phyloP scores from a whole-genome alignment of 257 asterid genomes.

The Solanum microdontum region DNA sequence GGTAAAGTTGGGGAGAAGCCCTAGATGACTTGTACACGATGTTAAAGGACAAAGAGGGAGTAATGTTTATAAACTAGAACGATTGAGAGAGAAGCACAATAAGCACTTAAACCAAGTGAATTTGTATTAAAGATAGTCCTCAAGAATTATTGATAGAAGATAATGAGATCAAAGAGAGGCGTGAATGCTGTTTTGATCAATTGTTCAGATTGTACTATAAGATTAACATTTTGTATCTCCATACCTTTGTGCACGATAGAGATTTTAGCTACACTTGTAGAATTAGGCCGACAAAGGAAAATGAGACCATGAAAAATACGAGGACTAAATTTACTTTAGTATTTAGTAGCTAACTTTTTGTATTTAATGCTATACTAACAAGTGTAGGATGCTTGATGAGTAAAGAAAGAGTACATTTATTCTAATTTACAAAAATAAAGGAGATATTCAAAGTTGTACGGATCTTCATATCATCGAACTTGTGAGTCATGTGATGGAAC shows the following conservation, averaged over 20 bases:
- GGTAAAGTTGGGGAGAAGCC: too few relatives aligned
- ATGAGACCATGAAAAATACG: too few relatives aligned
- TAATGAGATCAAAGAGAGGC: background rate
- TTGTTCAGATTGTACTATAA: background rate
- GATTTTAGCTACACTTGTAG: background rate
- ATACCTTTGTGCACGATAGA: background rate
- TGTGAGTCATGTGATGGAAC: too few relatives aligned
- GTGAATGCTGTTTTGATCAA: background rate
- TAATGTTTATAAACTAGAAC: background rate
- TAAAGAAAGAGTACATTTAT: too few relatives aligned
- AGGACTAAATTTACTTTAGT: too few relatives aligned
- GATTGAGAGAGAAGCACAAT: background rate
- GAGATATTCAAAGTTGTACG: too few relatives aligned
- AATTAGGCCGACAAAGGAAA: background rate
- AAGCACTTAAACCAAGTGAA: background rate
- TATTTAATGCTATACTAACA: too few relatives aligned
- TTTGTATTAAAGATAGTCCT: background rate
- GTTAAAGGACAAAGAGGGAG: background rate
- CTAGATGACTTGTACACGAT: background rate
- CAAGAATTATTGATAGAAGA: background rate
- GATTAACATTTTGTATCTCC: background rate
- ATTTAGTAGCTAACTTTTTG: too few relatives aligned
- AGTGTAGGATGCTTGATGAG: too few relatives aligned
- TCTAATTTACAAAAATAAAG: too few relatives aligned
- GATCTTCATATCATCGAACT: too few relatives aligned